These are phyloP conservation scores for Xeromyces bisporus DNA, from an alignment of 495 filamentous ascomycete species.

Conservation along the genomic window DNA sequence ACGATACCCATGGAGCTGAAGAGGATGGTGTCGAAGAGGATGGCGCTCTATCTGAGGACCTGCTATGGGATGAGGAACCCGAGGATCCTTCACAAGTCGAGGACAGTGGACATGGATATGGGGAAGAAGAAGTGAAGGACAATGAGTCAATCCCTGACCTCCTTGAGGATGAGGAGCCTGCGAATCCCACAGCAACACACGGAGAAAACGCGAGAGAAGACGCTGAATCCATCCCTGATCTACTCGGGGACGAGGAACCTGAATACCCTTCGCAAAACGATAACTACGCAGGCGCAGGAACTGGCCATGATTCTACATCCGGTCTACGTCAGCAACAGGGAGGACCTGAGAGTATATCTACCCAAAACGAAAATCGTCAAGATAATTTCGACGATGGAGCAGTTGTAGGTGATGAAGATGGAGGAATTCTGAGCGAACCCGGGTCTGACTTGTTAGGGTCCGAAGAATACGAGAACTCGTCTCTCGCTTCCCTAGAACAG, in stretches of 20 bases:
- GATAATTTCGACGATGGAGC: not conserved
- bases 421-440: conserved; percentile 1
- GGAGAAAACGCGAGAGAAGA: no score
- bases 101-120: no score
- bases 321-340: not conserved
- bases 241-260: not conserved
- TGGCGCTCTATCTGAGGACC: no score
- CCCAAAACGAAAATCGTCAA: not conserved
- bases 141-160: not conserved
- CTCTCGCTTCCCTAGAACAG: not conserved
- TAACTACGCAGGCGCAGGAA: no score
- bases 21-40: no score
- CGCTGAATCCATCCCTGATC: not conserved
- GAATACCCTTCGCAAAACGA: not conserved
- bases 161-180: no score
- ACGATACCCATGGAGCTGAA: no score
- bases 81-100: no score
- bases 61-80: no score
- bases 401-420: not conserved
- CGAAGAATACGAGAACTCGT: not conserved
- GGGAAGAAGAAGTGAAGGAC: no score
- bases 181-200: no score
- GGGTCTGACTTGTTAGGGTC: not conserved
- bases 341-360: not conserved
- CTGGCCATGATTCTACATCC: not conserved